Evolutionary conservation across 179 eudicot genomes (phyloP).

Genomic region (Spergularia azorica): DNA sequence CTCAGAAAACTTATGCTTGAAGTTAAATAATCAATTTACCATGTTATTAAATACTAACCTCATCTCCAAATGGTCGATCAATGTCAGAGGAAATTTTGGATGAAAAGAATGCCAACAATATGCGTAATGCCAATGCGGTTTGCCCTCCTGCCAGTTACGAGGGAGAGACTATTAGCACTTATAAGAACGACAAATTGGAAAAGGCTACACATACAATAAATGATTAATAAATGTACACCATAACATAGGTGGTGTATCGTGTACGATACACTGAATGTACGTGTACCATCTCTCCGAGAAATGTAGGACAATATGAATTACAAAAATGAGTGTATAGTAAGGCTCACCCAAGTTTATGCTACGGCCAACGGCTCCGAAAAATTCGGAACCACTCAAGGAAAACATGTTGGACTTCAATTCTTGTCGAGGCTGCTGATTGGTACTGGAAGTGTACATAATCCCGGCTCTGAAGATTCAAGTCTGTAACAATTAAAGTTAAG

Average conservation of each 20-base stretch:
- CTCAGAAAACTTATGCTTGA: neutral
- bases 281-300: slow-evolving; percentile 34
- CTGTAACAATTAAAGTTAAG: slow-evolving; percentile 75
- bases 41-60: slow-evolving; percentile 40
- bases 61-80: slow-evolving; percentile 90
- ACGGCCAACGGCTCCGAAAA: slow-evolving; percentile 80
- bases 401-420: slow-evolving; percentile 66
- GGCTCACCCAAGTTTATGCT: slow-evolving; percentile 81
- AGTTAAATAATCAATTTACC: neutral
- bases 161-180: neutral
- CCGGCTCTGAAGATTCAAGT: slow-evolving; percentile 87
- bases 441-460: slow-evolving; percentile 74
- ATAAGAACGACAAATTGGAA: neutral
- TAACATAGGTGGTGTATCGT: slow-evolving; percentile 44
- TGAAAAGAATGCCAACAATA: slow-evolving; percentile 75
- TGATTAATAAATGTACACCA: neutral
- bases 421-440: slow-evolving; percentile 41
- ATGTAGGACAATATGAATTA: slow-evolving; percentile 2
- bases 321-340: neutral
- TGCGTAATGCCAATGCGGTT: slow-evolving; percentile 81
- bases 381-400: slow-evolving; percentile 72
- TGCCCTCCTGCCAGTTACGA: slow-evolving; percentile 67
- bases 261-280: slow-evolving; percentile 59
- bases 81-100: slow-evolving; percentile 75
- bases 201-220: too few species aligned